Base-by-base conservation (phyloP, 2,329 filamentous ascomycete species). In the Alternaria sp. region DNA sequence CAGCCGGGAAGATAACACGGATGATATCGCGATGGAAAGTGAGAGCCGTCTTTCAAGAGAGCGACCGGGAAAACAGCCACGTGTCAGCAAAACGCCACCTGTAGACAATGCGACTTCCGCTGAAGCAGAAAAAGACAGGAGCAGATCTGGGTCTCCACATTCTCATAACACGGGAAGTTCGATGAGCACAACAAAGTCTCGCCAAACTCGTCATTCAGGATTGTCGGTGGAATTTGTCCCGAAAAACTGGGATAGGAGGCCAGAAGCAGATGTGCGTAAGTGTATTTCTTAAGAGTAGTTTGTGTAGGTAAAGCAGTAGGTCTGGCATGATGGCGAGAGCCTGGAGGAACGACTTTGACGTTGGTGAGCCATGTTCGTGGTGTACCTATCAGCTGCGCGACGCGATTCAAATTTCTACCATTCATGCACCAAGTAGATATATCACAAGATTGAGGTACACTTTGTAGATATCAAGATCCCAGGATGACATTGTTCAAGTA, bases 141-240 rank as follows among this genome's bases (percentile, higher is more conserved):
- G 10, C 1, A 28, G 34, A 3, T 29, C 23, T 8, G 31, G 14
- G 2, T 34, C 17, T 11, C 37, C 31, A 14, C 24, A 10, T 13
- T 40, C 31, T 4, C 17, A n/a, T 11, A 41, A 40, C 13, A 29
- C 37, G 17, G 26, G 29, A 41, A 48, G 36, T n/a, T 53, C 42
- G 29, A 44, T 26, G 4, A 40, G 28, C 23, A 45, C 39, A 13
- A 40, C 29, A 3, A 51, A 28, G 8, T 48, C 34, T 3, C 52
- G 64, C 2, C 54, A 45, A 14, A 70, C 63, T 2, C 63, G 69
- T 2, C 66, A 69, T 46, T 67, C 62, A 1, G 64, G 67, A 1
- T 23, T 63, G 10, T 17, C 36, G 1, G 54, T 63, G 0, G 58
- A 65, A 10, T 69, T 62, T 24, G 37, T 42, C 4, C 69, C 67